Evolutionary conservation across 2,329 filamentous ascomycete species (phyloP), one percentile per base, ranked within the genome.

Genomic region (Dothideomycetes sp.): DNA sequence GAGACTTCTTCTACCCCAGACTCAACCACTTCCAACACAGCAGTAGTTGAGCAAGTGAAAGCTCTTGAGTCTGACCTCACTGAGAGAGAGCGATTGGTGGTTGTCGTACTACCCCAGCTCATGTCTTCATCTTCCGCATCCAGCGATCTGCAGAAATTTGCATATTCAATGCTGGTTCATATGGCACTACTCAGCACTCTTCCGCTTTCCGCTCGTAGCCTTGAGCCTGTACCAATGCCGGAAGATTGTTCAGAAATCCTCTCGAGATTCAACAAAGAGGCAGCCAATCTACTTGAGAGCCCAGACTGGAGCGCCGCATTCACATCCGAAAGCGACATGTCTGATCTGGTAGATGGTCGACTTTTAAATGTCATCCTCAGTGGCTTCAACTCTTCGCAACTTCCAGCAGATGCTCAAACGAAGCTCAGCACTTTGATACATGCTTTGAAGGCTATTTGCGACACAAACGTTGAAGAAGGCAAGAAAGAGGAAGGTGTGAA

Each of bases 331-430:
- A 68, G 64, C 48, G 70, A 77, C 51, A 52, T 76, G 5, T 63
- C 63, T 12, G 76, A 80, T 52, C 55, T 74, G 5, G 53, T 78
- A 11, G 75, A 79, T 54, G 75, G 75, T 5, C 63, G 73, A 27
- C 50, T 74, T 5, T 63, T 68, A 44, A 47, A 56, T 15, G 51
- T 52, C 15, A 31, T 57, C 9, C 25, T 17, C 3, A 19, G 33
- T 2, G 29, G 37, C 17, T 22, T 40, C 10, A 22, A 40, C 20
- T 10, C 27, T 2, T 40, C 37, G 11, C 20, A 15, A 6, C 15
- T 40, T 20, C 29, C 37, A 3, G 29, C 32, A n/a, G 17, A 12
- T 4, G 20, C 20, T 20, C 37, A 40, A 17, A 16, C n/a, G 15
- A 40, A 27, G 20, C 22, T 40, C 12, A 22, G 19, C 11, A 33